Conservation (phyloP, 768 basidiomycete species). For the Dendrothele bispora region DNA sequence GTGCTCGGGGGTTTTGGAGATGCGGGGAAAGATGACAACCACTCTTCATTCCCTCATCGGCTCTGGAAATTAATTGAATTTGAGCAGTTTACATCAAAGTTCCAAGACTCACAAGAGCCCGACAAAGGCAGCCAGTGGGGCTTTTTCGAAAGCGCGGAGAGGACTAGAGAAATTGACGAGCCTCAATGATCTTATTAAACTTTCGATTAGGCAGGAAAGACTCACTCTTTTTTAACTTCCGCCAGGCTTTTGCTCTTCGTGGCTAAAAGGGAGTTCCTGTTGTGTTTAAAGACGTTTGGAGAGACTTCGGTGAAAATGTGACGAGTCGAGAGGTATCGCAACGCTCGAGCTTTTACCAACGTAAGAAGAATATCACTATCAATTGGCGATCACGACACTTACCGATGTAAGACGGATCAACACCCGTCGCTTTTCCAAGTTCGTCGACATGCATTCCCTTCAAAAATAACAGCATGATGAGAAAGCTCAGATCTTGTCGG, state of each 20-base stretch:
- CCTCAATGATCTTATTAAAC: not conserved
- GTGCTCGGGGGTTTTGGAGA: not conserved
- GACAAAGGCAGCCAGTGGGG: not conserved
- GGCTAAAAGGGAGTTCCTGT: slow-evolving; percentile 18
- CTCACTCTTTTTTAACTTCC: slow-evolving; percentile 15
- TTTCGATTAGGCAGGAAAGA: not conserved
- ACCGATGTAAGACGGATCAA: slow-evolving; percentile 26
- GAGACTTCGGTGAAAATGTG: slow-evolving; percentile 27
- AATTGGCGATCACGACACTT: too few species aligned
- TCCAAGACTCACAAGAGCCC: not conserved
- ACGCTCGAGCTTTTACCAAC: slow-evolving; percentile 16
- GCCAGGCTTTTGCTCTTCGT: slow-evolving; percentile 15
- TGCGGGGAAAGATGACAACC: not conserved
- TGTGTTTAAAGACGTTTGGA: slow-evolving; percentile 25
- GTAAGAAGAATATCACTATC: too few species aligned
- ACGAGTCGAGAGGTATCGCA: slow-evolving; percentile 26
- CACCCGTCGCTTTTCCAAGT: slow-evolving; percentile 15
- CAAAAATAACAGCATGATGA: not conserved
- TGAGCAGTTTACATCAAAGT: not conserved
- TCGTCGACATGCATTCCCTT: slow-evolving; percentile 26
- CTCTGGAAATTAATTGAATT: slow-evolving; percentile 2
- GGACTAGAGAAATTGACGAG: not conserved
- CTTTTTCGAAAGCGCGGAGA: not conserved
- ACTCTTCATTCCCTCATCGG: slow-evolving; percentile 4
- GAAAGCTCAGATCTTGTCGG: not conserved